Conservation (phyloP, 2,329 filamentous ascomycete genomes). For the Colletotrichum siamense region DNA sequence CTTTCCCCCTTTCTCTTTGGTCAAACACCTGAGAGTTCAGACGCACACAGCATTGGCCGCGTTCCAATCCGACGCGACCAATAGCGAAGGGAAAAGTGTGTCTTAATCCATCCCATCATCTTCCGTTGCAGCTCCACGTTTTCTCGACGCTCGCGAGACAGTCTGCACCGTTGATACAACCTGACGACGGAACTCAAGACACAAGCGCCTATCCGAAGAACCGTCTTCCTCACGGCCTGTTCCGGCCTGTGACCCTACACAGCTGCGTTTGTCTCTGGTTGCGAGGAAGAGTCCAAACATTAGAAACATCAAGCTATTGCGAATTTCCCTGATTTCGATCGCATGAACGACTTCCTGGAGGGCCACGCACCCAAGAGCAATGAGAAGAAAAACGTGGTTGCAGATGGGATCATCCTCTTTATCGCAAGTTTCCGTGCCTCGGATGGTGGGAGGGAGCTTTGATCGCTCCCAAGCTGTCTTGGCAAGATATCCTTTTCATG, state of each 20-base stretch:
- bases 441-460: not conserved
- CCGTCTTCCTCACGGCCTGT: not conserved
- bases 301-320: not conserved
- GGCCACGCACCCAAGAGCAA: not conserved
- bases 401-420: not conserved
- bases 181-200: not conserved
- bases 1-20: not conserved
- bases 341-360: not conserved
- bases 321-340: not conserved
- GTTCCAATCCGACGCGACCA: not conserved
- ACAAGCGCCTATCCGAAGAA: not conserved
- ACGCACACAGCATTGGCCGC: not conserved
- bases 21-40: conserved; percentile 1
- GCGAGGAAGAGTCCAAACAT: not conserved
- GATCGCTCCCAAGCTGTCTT: not conserved
- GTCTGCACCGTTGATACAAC: not conserved
- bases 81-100: not conserved
- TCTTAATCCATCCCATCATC: not conserved
- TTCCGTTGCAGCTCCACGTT: not conserved
- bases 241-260: not conserved
- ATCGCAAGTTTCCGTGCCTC: not conserved
- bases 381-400: not conserved
- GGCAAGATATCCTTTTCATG: not conserved
- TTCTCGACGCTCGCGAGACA: not conserved
- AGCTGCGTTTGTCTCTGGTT: not conserved